Percentiles rank a stretch among this genome's conserved stretches.
Conservation (phyloP, 2,329 filamentous ascomycete species). For the Fusarium newnesense region DNA sequence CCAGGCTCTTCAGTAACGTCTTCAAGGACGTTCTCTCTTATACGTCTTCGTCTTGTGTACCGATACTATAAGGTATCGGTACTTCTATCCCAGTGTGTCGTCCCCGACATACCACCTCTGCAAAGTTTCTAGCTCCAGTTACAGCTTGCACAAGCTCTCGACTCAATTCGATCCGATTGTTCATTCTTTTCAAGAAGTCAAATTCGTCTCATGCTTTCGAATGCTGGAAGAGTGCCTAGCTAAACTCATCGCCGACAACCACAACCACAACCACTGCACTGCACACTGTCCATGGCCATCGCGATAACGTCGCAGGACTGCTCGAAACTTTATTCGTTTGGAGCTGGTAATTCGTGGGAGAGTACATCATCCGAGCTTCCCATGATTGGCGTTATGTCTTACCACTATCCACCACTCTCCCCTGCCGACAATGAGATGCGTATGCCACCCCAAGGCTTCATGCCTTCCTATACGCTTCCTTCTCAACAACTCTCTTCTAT, state of each 20-base stretch:
- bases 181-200: constrained; percentile 10
- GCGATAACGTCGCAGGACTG: constrained; percentile 17
- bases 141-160: background rate
- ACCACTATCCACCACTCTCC: constrained; percentile 59
- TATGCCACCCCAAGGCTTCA: constrained; percentile 52
- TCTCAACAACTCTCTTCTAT: constrained; percentile 46
- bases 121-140: constrained; percentile 7
- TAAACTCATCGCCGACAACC: background rate
- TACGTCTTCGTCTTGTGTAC: constrained; percentile 29
- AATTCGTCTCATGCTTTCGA: background rate
- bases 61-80: constrained; percentile 18
- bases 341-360: constrained; percentile 17
- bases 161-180: constrained; percentile 6
- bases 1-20: background rate
- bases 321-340: constrained; percentile 22
- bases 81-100: constrained; percentile 23
- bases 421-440: constrained; percentile 55
- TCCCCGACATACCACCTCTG: constrained; percentile 8
- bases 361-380: constrained; percentile 13
- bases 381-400: constrained; percentile 54
- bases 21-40: constrained; percentile 19
- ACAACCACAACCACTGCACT: background rate
- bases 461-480: constrained; percentile 46
- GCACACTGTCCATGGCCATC: constrained; percentile 33
- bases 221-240: background rate